phyloP scores from a whole-genome alignment of 1,284 basidiomycete genomes.

The Exsudoporus floridanus region DNA sequence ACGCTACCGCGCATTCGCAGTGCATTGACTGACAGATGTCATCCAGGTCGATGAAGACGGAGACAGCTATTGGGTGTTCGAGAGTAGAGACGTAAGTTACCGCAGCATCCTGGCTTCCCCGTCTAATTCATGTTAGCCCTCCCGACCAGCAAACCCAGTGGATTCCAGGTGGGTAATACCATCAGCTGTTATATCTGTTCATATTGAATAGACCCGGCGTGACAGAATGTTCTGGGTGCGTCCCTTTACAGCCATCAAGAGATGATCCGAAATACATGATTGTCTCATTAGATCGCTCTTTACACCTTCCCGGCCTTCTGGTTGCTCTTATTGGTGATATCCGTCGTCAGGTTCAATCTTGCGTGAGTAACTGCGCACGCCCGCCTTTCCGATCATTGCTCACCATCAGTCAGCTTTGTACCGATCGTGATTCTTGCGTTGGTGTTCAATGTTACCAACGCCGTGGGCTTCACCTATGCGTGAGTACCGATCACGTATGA shows the following conservation, averaged over 20 bases:
- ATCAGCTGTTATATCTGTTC: background rate
- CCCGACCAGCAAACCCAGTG: slow-evolving; percentile 84
- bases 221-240: slow-evolving; percentile 87
- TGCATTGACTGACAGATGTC: slow-evolving; percentile 10
- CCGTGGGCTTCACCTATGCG: slow-evolving; percentile 91
- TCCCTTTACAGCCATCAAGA: slow-evolving; percentile 5
- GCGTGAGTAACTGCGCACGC: slow-evolving; percentile 52
- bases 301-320: slow-evolving; percentile 90
- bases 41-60: slow-evolving; percentile 87
- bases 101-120: background rate
- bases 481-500: slow-evolving; percentile 40
- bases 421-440: slow-evolving; percentile 87
- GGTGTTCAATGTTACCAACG: slow-evolving; percentile 91
- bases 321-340: slow-evolving; percentile 83
- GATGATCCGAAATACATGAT: slow-evolving; percentile 9
- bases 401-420: slow-evolving; percentile 57
- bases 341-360: slow-evolving; percentile 83
- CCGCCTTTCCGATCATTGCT: slow-evolving; percentile 6
- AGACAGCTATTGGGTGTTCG: slow-evolving; percentile 94
- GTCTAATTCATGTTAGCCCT: slow-evolving; percentile 57
- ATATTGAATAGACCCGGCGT: slow-evolving; percentile 8
- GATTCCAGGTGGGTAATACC: slow-evolving; percentile 73
- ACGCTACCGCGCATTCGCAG: slow-evolving; percentile 9
- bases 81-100: slow-evolving; percentile 79
- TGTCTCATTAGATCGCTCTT: slow-evolving; percentile 65